Evolutionary conservation across 805 yeast genomes (phyloP).

Genomic region (Yarrowia bubula): DNA sequence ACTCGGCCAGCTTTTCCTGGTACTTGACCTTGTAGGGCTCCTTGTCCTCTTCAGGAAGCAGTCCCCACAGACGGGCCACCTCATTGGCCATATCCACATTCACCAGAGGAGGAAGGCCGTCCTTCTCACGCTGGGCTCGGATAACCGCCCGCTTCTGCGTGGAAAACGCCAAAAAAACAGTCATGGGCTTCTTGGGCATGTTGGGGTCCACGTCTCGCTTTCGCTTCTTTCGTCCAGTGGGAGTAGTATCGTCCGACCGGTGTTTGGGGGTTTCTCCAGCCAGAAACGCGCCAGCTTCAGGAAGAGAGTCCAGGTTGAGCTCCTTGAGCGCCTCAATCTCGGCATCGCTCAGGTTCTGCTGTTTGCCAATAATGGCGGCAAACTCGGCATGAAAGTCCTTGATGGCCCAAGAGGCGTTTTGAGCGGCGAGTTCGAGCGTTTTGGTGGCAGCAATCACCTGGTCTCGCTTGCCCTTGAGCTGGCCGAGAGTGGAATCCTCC

Average conservation of each 20-base stretch:
- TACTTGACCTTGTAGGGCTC: conserved; percentile 8
- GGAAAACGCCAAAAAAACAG: conserved; percentile 78
- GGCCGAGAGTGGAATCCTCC: conserved; percentile 19
- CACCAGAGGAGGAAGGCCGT: conserved; percentile 60
- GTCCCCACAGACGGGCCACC: conserved; percentile 78
- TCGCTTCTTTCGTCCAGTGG: conserved; percentile 22
- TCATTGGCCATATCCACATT: conserved; percentile 77
- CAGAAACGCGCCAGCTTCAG: conserved; percentile 4
- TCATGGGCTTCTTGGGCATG: conserved; percentile 92
- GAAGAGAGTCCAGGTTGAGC: conserved; percentile 2
- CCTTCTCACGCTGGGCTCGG: conserved; percentile 61
- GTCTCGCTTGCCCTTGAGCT: conserved; percentile 21
- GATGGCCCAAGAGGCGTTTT: conserved; percentile 20
- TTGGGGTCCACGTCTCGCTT: conserved; percentile 63
- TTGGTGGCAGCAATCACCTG: conserved; percentile 17
- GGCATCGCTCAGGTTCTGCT: neutral
- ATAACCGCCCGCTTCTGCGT: conserved; percentile 69
- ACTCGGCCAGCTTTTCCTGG: conserved; percentile 11
- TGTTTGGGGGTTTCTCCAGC: neutral
- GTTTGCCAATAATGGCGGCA: conserved; percentile 5
- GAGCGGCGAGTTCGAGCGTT: conserved; percentile 9
- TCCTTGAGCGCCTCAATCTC: conserved; percentile 10
- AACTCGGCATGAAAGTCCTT: conserved; percentile 21
- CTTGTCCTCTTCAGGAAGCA: conserved; percentile 49
- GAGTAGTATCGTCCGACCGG: neutral